phyloP scores from a whole-genome alignment of 1,139 yeast species.

The Geotrichum candidum region DNA sequence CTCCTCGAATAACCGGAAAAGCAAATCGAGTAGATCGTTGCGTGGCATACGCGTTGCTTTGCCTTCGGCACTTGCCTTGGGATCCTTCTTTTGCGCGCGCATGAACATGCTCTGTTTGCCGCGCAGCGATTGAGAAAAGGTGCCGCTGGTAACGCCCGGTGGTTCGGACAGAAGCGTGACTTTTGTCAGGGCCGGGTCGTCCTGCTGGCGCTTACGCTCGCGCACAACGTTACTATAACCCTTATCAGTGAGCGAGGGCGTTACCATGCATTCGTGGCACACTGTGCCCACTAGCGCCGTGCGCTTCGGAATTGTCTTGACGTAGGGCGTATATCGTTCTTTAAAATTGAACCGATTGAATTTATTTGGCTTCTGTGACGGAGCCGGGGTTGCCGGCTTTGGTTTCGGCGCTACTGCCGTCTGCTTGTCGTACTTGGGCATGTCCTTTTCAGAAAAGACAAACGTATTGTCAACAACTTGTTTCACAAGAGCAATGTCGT shows the following conservation, averaged over 20 bases:
- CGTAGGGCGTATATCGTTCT: slow-evolving; percentile 27
- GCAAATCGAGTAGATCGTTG: slow-evolving; percentile 79
- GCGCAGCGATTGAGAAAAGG: slow-evolving; percentile 67
- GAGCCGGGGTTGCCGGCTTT: slow-evolving; percentile 26
- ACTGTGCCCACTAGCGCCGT: slow-evolving; percentile 83
- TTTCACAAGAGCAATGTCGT: slow-evolving; percentile 71
- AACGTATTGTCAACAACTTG: slow-evolving; percentile 68
- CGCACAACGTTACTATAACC: slow-evolving; percentile 57
- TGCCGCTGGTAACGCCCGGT: slow-evolving; percentile 82
- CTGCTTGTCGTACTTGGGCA: slow-evolving; percentile 56
- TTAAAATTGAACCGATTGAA: slow-evolving; percentile 15
- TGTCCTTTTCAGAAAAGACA: slow-evolving; percentile 85
- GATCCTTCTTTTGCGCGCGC: slow-evolving; percentile 33
- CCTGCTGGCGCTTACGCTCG: slow-evolving; percentile 43
- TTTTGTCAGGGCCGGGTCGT: slow-evolving; percentile 53
- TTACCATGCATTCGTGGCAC: slow-evolving; percentile 84
- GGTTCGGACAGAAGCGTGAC: slow-evolving; percentile 77
- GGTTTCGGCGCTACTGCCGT: slow-evolving; percentile 29
- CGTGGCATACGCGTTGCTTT: slow-evolving; percentile 93
- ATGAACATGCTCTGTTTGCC: slow-evolving; percentile 32
- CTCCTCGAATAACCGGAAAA: slow-evolving; percentile 86
- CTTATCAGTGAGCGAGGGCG: slow-evolving; percentile 69
- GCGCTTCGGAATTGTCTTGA: slow-evolving; percentile 43
- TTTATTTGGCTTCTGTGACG: slow-evolving; percentile 25
- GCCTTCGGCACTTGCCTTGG: slow-evolving; percentile 54